Conservation (phyloP, 176 grass and related monocot species). For the Hyparrhenia diplandra region DNA sequence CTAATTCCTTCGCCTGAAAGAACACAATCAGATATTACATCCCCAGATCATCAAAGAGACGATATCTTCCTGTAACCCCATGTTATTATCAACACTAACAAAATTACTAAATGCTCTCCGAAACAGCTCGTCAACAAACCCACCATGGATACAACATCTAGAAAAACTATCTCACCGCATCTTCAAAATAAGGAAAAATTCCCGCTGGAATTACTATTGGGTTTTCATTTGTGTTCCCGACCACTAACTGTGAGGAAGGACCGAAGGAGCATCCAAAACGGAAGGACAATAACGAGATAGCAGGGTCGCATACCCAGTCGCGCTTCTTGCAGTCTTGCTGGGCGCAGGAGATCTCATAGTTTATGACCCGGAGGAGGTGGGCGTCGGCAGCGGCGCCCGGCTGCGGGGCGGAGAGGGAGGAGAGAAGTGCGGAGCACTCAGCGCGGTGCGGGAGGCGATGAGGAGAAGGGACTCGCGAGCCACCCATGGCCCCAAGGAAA, state of each 20-base stretch:
- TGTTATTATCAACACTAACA: too few species aligned
- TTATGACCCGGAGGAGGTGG: conserved; percentile 43
- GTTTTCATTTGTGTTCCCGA: too few species aligned
- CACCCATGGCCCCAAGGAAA: too few species aligned
- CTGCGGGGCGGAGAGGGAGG: too few species aligned
- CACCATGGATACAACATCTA: too few species aligned
- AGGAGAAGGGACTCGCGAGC: too few species aligned
- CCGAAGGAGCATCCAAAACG: not conserved
- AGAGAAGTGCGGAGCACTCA: not conserved
- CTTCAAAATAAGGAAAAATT: too few species aligned
- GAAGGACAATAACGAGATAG: not conserved
- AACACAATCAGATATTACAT: too few species aligned
- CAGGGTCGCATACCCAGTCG: conserved; percentile 16
- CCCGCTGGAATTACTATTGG: too few species aligned
- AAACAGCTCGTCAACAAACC: not conserved
- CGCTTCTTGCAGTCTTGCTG: conserved; percentile 36
- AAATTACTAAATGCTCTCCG: not conserved
- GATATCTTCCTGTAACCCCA: not conserved
- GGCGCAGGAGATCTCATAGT: conserved; percentile 44
- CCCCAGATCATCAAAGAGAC: not conserved
- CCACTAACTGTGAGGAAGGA: not conserved
- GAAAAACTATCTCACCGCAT: too few species aligned
- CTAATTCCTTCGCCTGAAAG: too few species aligned
- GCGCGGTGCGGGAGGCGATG: not conserved
- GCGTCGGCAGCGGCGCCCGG: too few species aligned